Evolutionary conservation across 2,329 filamentous ascomycete genomes (phyloP).

Genomic region (Monilinia fructicola): DNA sequence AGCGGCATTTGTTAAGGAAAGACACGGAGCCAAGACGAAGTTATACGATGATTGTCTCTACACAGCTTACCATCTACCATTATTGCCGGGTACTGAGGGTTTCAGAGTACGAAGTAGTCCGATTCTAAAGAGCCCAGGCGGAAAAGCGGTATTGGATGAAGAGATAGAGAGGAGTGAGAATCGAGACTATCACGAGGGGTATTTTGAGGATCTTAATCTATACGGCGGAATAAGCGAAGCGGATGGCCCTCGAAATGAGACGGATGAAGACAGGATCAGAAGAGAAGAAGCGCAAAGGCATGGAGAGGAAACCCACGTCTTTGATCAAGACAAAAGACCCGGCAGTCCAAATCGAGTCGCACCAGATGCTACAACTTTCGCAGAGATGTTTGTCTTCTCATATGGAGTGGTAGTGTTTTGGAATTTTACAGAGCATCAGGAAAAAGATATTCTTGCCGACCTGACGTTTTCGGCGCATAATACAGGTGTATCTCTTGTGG

Average conservation of each 20-base stretch:
- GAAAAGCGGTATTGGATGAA: conserved; percentile 88
- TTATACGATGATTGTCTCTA: conserved; percentile 98
- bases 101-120: conserved; percentile 88
- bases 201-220: conserved; percentile 70
- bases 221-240: conserved; percentile 50
- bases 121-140: conserved; percentile 87
- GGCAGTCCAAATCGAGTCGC: conserved; percentile 59
- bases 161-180: conserved; percentile 94
- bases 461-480: conserved; percentile 80
- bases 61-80: conserved; percentile 87
- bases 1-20: conserved; percentile 83
- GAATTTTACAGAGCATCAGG: conserved; percentile 96
- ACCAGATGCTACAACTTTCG: conserved; percentile 74
- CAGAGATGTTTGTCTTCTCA: conserved; percentile 95
- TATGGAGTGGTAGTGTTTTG: conserved; percentile 98
- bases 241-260: conserved; percentile 47
- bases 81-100: conserved; percentile 81
- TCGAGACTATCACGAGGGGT: conserved; percentile 86
- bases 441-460: conserved; percentile 94
- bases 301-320: conserved; percentile 40
- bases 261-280: conserved; percentile 39
- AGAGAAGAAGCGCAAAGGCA: conserved; percentile 40
- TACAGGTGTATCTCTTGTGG: conserved; percentile 66
- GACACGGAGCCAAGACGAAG: conserved; percentile 89
- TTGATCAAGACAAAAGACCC: conserved; percentile 45